Percentiles rank a stretch among this genome's conserved stretches.
phyloP scores from a whole-genome alignment of 495 filamentous ascomycete species.

The Aspergillus incahuasiensis region DNA sequence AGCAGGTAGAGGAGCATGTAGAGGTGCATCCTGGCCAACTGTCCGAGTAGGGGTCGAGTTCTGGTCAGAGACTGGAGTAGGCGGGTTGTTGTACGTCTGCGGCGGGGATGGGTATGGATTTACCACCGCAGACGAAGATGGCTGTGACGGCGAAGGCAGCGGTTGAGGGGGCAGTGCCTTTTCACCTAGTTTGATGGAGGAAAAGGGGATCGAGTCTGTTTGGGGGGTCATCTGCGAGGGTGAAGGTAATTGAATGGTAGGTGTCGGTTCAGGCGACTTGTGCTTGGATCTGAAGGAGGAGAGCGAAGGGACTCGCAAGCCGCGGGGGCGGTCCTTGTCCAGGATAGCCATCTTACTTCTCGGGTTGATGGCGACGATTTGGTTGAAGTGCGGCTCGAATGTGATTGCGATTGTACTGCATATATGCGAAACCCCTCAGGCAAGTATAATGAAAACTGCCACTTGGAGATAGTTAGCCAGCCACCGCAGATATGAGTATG shows the following conservation, averaged over 20 bases:
- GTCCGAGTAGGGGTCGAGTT: not conserved
- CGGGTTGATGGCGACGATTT: too few relatives aligned
- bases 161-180: constrained; percentile 35
- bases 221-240: constrained; percentile 10
- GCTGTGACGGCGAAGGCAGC: constrained; percentile 14
- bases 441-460: not conserved
- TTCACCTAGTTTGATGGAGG: constrained; percentile 6
- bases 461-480: not conserved
- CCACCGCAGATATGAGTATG: not conserved
- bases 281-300: constrained; percentile 29
- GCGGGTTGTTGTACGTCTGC: not conserved
- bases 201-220: constrained; percentile 14
- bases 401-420: not conserved
- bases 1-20: not conserved
- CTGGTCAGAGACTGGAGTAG: not conserved
- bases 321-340: constrained; percentile 37
- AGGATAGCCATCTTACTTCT: constrained; percentile 31
- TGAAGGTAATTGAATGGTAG: constrained; percentile 11
- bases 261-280: constrained; percentile 5
- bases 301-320: constrained; percentile 37
- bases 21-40: not conserved
- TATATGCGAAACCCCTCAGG: not conserved
- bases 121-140: not conserved
- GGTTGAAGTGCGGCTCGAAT: not conserved
- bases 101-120: constrained; percentile 4